Base-by-base conservation (phyloP, 768 basidiomycete species). In the Lentinula detonsa region DNA sequence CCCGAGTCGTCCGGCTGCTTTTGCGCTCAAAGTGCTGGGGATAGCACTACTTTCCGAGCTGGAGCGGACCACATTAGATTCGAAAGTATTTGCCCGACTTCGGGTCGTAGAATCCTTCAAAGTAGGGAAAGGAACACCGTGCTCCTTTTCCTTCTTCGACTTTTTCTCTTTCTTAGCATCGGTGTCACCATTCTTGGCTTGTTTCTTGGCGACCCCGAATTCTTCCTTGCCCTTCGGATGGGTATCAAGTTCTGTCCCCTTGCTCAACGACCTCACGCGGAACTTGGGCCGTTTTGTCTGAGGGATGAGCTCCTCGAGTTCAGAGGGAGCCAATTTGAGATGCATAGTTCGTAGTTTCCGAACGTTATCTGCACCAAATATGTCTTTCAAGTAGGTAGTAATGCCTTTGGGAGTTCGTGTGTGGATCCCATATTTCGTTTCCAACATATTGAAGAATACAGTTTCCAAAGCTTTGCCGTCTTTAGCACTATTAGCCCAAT, bases 371-470 rank as follows among this genome's bases (percentile, higher is more conserved):
- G 74, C 68, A 10, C 85, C 85, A 69, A 90, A 91, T 2, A 81
- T 73, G 13, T 72, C 66, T 59, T 75, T 70, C 50, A 89, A 65
- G 53, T 77, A 58, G 10, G 76, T 72, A 10, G 74, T 62, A n/a
- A 88, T 62, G 66, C 83, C 79, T 48, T 80, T 73, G 39, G 80
- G 73, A 3, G 86, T 85, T 0, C 76, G 78, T 0, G 80, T 77
- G 61, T 84, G 75, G 46, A 90, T 73, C 28, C 76, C 76, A 62
- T 77, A 85, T 66, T 80, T 80, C 64, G 70, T 65, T 8, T 67
- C 67, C 18, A 91, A 74, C 86, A 90, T 88, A 23, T 77, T 72
- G 62, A 78, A 73, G 68, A 87, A 91, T 15, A 85, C 70, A 6
- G 65, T 73, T 69, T 91, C 90, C 28, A 90, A 65, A 31, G 79